A percentile compares a stretch with the other conserved stretches of the same genome.
Conservation (phyloP, 257 asterid genomes). For the Misopates orontium region DNA sequence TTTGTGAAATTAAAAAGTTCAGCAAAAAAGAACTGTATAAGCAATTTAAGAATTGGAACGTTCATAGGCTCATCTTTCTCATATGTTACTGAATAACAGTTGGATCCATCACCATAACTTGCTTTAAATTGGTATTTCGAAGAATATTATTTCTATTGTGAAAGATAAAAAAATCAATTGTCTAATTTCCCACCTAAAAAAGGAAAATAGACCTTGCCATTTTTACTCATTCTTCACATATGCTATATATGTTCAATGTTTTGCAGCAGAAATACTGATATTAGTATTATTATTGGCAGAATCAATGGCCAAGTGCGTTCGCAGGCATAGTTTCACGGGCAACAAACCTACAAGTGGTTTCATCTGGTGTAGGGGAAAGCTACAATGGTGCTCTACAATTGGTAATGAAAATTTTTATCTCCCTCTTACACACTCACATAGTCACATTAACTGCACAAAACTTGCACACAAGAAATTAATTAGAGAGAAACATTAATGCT, state of each 20-base stretch:
- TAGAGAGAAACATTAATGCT: background rate
- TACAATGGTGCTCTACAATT: slow-evolving; percentile 39
- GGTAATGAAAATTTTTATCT: slow-evolving; percentile 25
- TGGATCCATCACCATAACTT: background rate
- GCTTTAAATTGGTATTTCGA: no score
- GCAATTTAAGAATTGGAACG: background rate
- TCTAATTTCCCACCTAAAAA: no score
- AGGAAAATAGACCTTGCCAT: no score
- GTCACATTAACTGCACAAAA: no score
- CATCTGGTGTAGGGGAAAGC: slow-evolving; percentile 41
- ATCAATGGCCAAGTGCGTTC: slow-evolving; percentile 47
- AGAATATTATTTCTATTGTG: no score
- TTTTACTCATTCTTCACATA: no score
- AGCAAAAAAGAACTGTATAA: background rate
- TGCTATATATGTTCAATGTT: no score
- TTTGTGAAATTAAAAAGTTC: no score
- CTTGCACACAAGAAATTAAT: no score
- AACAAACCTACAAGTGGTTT: slow-evolving; percentile 29
- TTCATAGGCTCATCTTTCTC: no score
- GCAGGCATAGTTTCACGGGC: slow-evolving; percentile 44
- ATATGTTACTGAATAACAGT: background rate
- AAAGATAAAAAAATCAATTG: no score
- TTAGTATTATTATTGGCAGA: slow-evolving; percentile 27
- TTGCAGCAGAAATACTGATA: no score
- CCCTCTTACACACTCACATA: background rate